Base-by-base conservation (phyloP, 2,329 filamentous ascomycete genomes). In the Chaetomium olivaceum region DNA sequence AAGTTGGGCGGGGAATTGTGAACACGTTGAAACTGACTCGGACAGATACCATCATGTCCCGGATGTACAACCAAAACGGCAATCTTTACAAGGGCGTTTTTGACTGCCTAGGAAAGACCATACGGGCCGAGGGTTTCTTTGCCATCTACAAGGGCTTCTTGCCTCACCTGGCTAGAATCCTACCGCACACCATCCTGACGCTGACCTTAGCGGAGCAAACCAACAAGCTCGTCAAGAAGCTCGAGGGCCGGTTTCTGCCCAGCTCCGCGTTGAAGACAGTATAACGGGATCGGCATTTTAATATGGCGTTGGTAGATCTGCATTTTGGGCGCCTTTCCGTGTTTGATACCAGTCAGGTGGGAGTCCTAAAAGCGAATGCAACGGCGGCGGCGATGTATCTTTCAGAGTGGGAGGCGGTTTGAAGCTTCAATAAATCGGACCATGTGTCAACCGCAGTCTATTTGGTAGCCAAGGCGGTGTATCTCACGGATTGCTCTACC, bases 101-200 rank as follows among this genome's bases (percentile, higher is more conserved):
- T 69, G 95, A 99, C 80, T 99, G 95, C 77, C 79, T 98, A 67
- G 87, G 86, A 76, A 93, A 97, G 80, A 99, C 95, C 0, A 84
- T 99, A 67, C 90, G 89, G 76, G 97, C 92, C 0, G 95, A 99
- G 77, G 95, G 95, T 25, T 73, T 97, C 61, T 80, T 98, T 56
- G 95, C 95, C 67, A 91, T 99, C 65, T 99, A 99, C 83, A 99
- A 99, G 83, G 95, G 95, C 66, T 97, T 96, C 82, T 87, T 97
- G 74, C 95, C 95, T 19, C 95, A 99, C 80, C 81, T 99, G 71
- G 93, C 95, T 36, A 85, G 95, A 73, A 98, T 99, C 74, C 80
- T 99, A 74, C 95, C 95, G 55, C 95, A 99, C 77, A 99, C 95
- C 48, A 93, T 98, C 76, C 80, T 98, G 71, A 99, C 94, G 0